Percentiles rank a stretch among this genome's conserved stretches.
These are phyloP conservation scores for Rhodomyrtus tomentosa DNA, from an alignment of 345 rosid species.

Conservation along the genomic window DNA sequence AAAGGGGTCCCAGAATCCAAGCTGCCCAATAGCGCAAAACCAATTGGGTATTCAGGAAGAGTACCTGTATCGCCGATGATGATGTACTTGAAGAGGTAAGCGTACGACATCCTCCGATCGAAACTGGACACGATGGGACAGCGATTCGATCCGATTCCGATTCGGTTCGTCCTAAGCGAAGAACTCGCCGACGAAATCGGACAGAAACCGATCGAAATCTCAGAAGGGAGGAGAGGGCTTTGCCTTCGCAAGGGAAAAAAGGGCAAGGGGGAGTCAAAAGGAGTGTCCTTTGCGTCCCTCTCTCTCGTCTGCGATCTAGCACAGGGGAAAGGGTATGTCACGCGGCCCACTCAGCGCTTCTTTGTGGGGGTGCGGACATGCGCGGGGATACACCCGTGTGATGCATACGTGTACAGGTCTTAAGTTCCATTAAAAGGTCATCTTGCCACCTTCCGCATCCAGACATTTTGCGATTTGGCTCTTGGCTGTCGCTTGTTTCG, in stretches of 20 bases:
- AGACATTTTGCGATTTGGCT: not conserved
- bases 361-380: not conserved
- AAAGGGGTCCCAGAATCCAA: not conserved
- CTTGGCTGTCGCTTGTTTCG: not conserved
- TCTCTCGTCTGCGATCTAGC: not conserved
- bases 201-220: not conserved
- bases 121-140: not conserved
- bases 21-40: not conserved
- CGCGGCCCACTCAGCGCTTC: not conserved
- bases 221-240: not conserved
- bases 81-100: slow-evolving; percentile 93
- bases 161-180: not conserved
- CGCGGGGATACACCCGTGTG: not conserved
- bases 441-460: not conserved
- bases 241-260: not conserved
- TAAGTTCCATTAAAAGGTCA: not conserved
- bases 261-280: not conserved
- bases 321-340: not conserved
- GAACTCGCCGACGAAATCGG: not conserved
- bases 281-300: not conserved
- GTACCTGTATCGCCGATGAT: slow-evolving; percentile 96
- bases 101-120: slow-evolving; percentile 50
- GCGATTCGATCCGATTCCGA: not conserved
- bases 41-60: not conserved
- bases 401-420: not conserved